Base-by-base conservation (phyloP, 345 rosid species). In the Populus ilicifolia region DNA sequence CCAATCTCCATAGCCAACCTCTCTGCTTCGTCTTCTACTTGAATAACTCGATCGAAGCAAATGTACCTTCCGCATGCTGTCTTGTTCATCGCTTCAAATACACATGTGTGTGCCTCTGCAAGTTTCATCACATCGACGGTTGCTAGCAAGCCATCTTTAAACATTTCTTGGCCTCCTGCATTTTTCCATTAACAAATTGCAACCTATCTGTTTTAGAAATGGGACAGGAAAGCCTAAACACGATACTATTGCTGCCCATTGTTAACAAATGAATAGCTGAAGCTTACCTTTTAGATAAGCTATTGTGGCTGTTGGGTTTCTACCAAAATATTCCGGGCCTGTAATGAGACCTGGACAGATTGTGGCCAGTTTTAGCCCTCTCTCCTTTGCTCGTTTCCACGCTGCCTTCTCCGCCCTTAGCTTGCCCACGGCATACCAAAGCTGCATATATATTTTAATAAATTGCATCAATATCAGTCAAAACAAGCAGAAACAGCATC, bases 371-470 rank as follows among this genome's bases (percentile, higher is more conserved):
- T 73, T 79, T 46, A 91, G 44, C 33, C 93, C 94, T 21, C 71
- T 77, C 65, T 85, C 88, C 36, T 87, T 82, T 4, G 96, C 89
- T n/a, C 85, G 80, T 69, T 81, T 86, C 91, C 94, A 89, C 0
- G 91, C 92, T 17, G 81, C 84, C 65, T 82, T 89, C 88, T 95
- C 99, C 3, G 98, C 95, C 81, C 78, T 90, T n/a, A 92, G 84
- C 84, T 93, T 96, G n/a, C 98, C 99, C 78, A 93, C 78, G 2
- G 98, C 96, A 84, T 90, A 90, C 94, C 98, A 88, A 5, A 93
- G 90, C 97, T 93, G 88, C 73, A 50, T 41, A 50, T 35, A 67
- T 65, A 21, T n/a, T 21, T 41, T 41, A 12, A 41, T 41, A 43
- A 67, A 63, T 27, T 66, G 59, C 20, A 4, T 46, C 27, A 11